Evolutionary conservation across 148 eudicot species (phyloP).

Genomic region (Arctostaphylos glauca): DNA sequence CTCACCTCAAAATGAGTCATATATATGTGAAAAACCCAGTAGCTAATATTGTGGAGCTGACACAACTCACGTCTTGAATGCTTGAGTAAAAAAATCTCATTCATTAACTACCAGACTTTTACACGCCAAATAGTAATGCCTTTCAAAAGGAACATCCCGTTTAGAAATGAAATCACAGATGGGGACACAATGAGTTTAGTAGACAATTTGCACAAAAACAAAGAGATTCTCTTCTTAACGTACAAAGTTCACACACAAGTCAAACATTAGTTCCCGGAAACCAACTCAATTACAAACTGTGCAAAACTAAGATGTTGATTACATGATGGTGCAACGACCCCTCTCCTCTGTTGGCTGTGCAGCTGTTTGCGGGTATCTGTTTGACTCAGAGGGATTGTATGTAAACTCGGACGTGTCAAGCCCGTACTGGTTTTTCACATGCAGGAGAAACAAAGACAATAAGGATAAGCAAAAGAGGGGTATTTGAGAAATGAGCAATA

Average conservation of each 20-base stretch:
- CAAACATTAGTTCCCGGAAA: background rate
- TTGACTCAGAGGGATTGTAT: conserved; percentile 76
- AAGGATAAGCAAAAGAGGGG: background rate
- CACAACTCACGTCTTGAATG: background rate
- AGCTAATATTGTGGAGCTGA: too few relatives aligned
- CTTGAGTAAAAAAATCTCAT: background rate
- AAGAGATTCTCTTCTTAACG: background rate
- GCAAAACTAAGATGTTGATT: conserved; percentile 19
- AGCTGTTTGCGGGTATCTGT: conserved; percentile 57
- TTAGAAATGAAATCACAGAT: background rate
- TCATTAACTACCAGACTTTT: background rate
- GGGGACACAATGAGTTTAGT: background rate
- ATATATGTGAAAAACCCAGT: too few relatives aligned
- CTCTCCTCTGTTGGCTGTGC: conserved; percentile 60
- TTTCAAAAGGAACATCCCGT: background rate
- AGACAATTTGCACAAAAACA: background rate
- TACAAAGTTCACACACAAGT: background rate
- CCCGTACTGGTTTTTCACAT: conserved; percentile 57
- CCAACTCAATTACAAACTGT: conserved; percentile 7
- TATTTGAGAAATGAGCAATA: background rate
- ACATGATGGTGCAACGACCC: conserved; percentile 83
- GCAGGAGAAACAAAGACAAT: conserved; percentile 2
- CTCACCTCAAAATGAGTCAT: too few relatives aligned
- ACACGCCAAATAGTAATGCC: background rate
- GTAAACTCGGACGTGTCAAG: conserved; percentile 93